phyloP scores from a whole-genome alignment of 768 basidiomycete genomes.

The Amanita rimosa region DNA sequence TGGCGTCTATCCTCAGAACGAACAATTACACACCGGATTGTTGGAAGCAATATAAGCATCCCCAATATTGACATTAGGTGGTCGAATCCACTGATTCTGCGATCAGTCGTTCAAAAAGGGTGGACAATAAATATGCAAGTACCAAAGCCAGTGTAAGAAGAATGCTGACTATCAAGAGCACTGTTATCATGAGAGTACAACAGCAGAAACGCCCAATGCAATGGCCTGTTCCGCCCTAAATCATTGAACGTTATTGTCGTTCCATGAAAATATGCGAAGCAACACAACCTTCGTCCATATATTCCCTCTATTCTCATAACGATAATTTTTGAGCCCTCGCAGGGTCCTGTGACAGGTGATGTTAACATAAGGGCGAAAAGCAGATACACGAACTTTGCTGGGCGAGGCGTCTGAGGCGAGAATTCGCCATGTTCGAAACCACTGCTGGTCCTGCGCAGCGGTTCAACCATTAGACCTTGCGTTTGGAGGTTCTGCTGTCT shows the following conservation, averaged over 20 bases:
- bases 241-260: neutral
- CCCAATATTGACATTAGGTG: slow-evolving; percentile 57
- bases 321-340: slow-evolving; percentile 35
- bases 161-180: slow-evolving; percentile 59
- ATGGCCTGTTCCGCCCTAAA: slow-evolving; percentile 46
- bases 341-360: slow-evolving; percentile 19
- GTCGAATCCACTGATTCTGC: slow-evolving; percentile 55
- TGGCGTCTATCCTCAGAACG: neutral
- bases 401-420: slow-evolving; percentile 20
- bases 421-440: slow-evolving; percentile 33
- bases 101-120: neutral
- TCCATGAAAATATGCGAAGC: neutral
- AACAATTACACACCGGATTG: slow-evolving; percentile 28
- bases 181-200: slow-evolving; percentile 55
- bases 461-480: slow-evolving; percentile 7
- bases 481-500: neutral
- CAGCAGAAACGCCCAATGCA: slow-evolving; percentile 65
- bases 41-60: slow-evolving; percentile 27
- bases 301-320: slow-evolving; percentile 46
- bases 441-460: slow-evolving; percentile 17
- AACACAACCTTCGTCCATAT: slow-evolving; percentile 53
- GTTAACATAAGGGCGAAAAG: neutral
- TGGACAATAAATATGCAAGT: slow-evolving; percentile 13
- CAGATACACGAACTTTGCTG: slow-evolving; percentile 7
- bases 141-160: slow-evolving; percentile 60